Evolutionary conservation across 2,329 filamentous ascomycete species (phyloP), one percentile per base, ranked within the genome.

Genomic region (Cytospora schulzeri): DNA sequence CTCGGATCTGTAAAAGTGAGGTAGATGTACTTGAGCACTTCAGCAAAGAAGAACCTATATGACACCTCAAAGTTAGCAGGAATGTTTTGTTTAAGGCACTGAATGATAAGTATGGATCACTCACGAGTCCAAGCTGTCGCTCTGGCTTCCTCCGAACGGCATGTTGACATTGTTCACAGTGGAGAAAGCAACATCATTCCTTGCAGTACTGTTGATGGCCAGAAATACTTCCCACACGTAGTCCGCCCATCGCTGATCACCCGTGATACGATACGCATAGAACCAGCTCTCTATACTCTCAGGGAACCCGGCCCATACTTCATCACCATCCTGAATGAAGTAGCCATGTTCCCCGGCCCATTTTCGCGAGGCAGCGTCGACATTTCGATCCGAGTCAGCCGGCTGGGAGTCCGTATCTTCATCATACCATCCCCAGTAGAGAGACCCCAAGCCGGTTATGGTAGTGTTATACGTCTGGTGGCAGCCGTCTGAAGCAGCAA

Each of bases 391-490:
- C 29, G 60, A 14, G 17, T 62, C 53, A 11, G 60, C 31, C 4
- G 60, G 60, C 45, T 62, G 60, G 24, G 26, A 15, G 60, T 62
- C 41, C 29, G 60, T 62, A 29, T 31, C 31, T 24, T 48, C 52
- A 29, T 62, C 60, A 17, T 62, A 62, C 60, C 60, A 62, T 7
- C 45, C 60, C 60, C 60, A 62, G 22, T 62, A 62, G 15, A 62
- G 14, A 15, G 60, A 9, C 1, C 60, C 60, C 12, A 62, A 52
- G 9, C 60, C 60, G 17, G 60, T 62, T 54, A 62, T 22, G 22
- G 60, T 62, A 12, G 54, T 62, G 60, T 62, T 62, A n/a, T 62
- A 62, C 15, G 60, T 62, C 54, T 62, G 60, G 14, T 62, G 60
- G 24, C 60, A 62, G 24, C 60, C 60, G 29, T 62, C 60, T 17